Percentiles rank a stretch among this genome's conserved stretches.
Evolutionary conservation across 1,284 basidiomycete genomes (phyloP).

Genomic region (Boletus coffeatus): DNA sequence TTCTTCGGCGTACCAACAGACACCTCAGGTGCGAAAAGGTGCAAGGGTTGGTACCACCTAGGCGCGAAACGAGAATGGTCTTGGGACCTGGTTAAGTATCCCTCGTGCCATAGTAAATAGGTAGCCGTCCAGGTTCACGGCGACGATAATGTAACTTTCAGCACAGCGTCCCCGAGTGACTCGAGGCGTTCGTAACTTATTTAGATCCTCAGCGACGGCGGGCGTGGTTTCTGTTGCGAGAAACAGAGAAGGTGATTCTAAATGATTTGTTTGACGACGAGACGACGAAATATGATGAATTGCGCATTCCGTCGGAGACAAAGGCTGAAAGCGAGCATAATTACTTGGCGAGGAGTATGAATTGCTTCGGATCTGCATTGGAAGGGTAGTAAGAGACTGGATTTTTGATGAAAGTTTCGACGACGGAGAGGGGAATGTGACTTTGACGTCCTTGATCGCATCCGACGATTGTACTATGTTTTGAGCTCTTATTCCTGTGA

Average conservation of each 20-base stretch:
- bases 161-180: conserved; percentile 53
- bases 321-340: conserved; percentile 36
- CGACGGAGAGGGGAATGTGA: no score
- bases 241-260: no score
- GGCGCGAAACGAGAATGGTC: conserved; percentile 57
- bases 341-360: conserved; percentile 33
- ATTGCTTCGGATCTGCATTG: no score
- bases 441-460: no score
- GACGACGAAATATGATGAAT: conserved; percentile 50
- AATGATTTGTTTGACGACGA: no score
- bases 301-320: conserved; percentile 28
- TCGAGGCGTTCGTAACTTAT: no score
- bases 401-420: no score
- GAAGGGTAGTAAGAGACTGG: no score
- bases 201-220: no score
- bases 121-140: conserved; percentile 59
- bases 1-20: neutral
- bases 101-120: conserved; percentile 53
- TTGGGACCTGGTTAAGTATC: conserved; percentile 63
- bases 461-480: no score
- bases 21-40: conserved; percentile 26
- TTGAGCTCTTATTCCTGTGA: no score
- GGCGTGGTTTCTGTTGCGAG: no score
- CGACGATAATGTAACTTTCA: conserved; percentile 45
- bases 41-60: conserved; percentile 58